Percentiles rank a stretch among this genome's conserved stretches.
These are phyloP conservation scores for Melocanna baccifera DNA, from an alignment of 176 grass and related monocot species.

Conservation along the genomic window DNA sequence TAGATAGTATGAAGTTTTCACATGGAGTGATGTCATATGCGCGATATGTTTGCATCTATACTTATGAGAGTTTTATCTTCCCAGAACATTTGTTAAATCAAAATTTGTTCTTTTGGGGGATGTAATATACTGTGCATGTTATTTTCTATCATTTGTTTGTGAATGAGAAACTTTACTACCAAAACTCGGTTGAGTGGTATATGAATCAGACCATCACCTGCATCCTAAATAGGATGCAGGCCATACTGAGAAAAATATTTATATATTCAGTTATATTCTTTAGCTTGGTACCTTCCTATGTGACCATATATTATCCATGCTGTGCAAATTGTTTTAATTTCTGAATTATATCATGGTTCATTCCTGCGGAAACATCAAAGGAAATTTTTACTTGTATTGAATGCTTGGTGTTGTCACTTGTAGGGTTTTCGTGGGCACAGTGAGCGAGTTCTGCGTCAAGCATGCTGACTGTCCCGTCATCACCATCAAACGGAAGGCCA, in stretches of 20 bases:
- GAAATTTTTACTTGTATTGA: not conserved
- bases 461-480: conserved; percentile 88
- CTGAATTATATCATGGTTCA: not conserved
- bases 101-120: not conserved
- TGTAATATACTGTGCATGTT: not conserved
- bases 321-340: not conserved
- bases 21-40: not conserved
- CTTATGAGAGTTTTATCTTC: not conserved
- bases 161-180: not conserved
- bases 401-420: not conserved
- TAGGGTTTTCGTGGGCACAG: conserved; percentile 91
- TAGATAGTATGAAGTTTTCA: not conserved
- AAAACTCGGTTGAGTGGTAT: not conserved
- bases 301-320: not conserved
- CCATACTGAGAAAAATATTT: not conserved
- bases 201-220: not conserved
- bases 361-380: not conserved
- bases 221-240: not conserved
- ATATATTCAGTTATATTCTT: not conserved
- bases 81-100: not conserved
- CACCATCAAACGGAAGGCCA: conserved; percentile 84
- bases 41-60: not conserved
- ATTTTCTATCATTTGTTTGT: not conserved
- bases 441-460: conserved; percentile 92
- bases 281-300: not conserved